Evolutionary conservation across 352 stramenopile species (phyloP).

Genomic region (Peronospora farinosa): DNA sequence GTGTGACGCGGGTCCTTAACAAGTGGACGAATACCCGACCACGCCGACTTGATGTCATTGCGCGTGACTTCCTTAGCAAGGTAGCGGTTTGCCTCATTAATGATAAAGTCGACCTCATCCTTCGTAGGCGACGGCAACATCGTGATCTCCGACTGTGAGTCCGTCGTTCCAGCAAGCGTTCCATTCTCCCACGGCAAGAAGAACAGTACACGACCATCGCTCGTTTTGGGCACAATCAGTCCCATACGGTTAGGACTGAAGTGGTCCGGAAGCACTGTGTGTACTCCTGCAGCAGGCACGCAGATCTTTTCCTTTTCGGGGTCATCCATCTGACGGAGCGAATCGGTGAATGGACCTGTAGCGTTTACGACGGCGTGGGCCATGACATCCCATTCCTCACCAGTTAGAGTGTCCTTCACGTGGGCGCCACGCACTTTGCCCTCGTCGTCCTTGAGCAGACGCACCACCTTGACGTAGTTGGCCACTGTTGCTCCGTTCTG

Average conservation of each 20-base stretch:
- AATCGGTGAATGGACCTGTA: slow-evolving; percentile 91
- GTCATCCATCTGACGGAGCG: slow-evolving; percentile 90
- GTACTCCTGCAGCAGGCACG: slow-evolving; percentile 90
- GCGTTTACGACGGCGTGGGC: slow-evolving; percentile 91
- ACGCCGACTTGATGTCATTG: slow-evolving; percentile 91
- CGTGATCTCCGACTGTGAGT: slow-evolving; percentile 90
- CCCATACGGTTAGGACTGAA: slow-evolving; percentile 93
- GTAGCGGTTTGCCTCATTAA: slow-evolving; percentile 89
- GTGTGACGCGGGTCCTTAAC: slow-evolving; percentile 86
- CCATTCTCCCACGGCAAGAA: slow-evolving; percentile 95
- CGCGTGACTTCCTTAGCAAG: slow-evolving; percentile 84
- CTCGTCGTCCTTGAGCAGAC: slow-evolving; percentile 81
- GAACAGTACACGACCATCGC: slow-evolving; percentile 90
- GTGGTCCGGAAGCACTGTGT: slow-evolving; percentile 93
- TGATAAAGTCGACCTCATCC: slow-evolving; percentile 92
- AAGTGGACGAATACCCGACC: slow-evolving; percentile 93
- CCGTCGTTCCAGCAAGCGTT: slow-evolving; percentile 90
- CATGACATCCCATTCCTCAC: slow-evolving; percentile 86
- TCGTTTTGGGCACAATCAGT: slow-evolving; percentile 94
- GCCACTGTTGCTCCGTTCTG: slow-evolving; percentile 88
- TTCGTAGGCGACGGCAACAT: slow-evolving; percentile 91
- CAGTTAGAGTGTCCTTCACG: slow-evolving; percentile 86
- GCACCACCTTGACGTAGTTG: slow-evolving; percentile 89
- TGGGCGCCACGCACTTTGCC: slow-evolving; percentile 82
- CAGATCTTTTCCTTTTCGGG: slow-evolving; percentile 86